Base-by-base conservation (phyloP, 2,329 filamentous ascomycete genomes). In the Aspergillus melleus region DNA sequence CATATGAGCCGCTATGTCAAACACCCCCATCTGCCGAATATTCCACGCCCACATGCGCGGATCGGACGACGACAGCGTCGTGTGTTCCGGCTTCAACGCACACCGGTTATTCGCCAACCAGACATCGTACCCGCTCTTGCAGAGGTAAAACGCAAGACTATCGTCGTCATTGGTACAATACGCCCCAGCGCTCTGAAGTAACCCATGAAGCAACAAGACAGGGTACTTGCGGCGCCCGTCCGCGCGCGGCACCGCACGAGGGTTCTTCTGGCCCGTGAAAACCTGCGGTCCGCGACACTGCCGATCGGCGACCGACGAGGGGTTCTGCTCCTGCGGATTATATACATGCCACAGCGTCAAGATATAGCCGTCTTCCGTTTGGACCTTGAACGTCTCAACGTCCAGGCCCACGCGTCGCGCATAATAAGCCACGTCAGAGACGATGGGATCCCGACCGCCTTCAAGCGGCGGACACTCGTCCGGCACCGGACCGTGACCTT, bases 41-140 rank as follows among this genome's bases (percentile, higher is more conserved):
- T 96, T 96, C 94, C 94, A 98, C 46, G 88, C 87, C 94, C 94
- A 97, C 91, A 97, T 96, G 30, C 92, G 86, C 1, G 94, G 93
- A 70, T 98, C 94, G 3, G 80, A 79, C 65, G 90, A 87, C 2
- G 85, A 77, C 44, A 97, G 83, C 22, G 88, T 77, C 2, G 83
- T 84, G 71, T 98, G 94, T 64, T 87, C 85, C 0, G 94, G 93
- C 0, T 84, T 80, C 75, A 95, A 92, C 1, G 93, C 93, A 71
- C 92, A 96, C 20, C 94, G 85, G 72, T 96, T 97, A 77, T 96
- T 96, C 4, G 94, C 94, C 16, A 97, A 82, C 93, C 93, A 98
- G 44, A 98, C 91, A 73, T 98, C 94, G 75, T 92, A 97, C 1
- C 93, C 93, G 0, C 90, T 88, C 76, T 96, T 96, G 75, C 90